phyloP scores from a whole-genome alignment of 345 rosid species.

The Noccaea bulbosa region DNA sequence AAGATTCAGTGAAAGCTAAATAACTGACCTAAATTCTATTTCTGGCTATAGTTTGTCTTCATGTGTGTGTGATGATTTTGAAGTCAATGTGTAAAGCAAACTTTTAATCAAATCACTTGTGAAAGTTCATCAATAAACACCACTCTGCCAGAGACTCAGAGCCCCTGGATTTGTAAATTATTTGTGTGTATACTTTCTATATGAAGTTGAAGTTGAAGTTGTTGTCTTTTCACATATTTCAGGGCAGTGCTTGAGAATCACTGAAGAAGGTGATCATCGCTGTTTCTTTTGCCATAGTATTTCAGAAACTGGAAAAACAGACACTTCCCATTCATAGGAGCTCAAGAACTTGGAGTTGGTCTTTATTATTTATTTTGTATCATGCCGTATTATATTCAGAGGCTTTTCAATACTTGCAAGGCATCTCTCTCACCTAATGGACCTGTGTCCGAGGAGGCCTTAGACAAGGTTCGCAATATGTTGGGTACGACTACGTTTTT shows the following conservation, averaged over 20 bases:
- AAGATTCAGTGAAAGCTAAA: constrained; percentile 12
- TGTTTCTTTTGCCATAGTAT: background rate
- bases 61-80: constrained; percentile 4
- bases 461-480: constrained; percentile 67
- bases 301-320: constrained; percentile 12
- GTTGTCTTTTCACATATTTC: constrained; percentile 2
- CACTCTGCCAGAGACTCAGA: background rate
- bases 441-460: constrained; percentile 80
- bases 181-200: constrained; percentile 7
- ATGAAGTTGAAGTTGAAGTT: constrained; percentile 18
- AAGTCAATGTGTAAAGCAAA: background rate
- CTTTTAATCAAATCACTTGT: background rate
- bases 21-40: constrained; percentile 40
- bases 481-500: constrained; percentile 60
- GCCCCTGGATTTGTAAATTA: constrained; percentile 16
- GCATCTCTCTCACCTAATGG: constrained; percentile 73
- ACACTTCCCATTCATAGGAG: constrained; percentile 8
- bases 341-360: constrained; percentile 10
- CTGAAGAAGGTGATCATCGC: constrained; percentile 38
- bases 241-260: constrained; percentile 42
- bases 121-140: background rate
- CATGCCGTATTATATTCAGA: constrained; percentile 86
- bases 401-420: constrained; percentile 79
- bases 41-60: background rate
- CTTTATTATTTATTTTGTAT: constrained; percentile 19